Evolutionary conservation across 805 yeast species (phyloP).

Genomic region (Hanseniaspora valbyensis): DNA sequence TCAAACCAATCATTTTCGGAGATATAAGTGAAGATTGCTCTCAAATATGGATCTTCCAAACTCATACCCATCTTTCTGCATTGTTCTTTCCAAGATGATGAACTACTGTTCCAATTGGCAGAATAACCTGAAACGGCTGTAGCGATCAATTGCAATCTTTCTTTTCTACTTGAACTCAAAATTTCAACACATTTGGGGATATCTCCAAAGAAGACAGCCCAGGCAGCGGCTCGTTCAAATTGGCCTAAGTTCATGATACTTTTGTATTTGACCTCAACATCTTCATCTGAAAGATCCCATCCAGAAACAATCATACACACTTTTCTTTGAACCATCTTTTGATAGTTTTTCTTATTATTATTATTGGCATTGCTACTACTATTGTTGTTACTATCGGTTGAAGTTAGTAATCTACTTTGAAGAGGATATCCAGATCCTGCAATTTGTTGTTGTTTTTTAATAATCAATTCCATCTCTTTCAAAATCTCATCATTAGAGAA

Average conservation of each 20-base stretch:
- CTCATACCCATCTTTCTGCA: conserved; percentile 83
- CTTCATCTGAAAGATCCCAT: conserved; percentile 71
- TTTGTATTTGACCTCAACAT: conserved; percentile 57
- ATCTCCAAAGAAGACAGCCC: conserved; percentile 93
- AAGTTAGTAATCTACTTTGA: conserved; percentile 17
- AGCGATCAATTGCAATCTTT: conserved; percentile 65
- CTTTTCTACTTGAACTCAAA: conserved; percentile 62
- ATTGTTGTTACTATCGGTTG: too few relatives aligned
- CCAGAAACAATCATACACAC: conserved; percentile 78
- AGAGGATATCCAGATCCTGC: conserved; percentile 19
- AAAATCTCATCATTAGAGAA: conserved; percentile 22
- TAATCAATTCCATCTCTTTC: conserved; percentile 28
- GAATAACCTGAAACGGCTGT: conserved; percentile 89
- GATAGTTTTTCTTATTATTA: conserved; percentile 16
- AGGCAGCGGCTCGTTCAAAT: conserved; percentile 87
- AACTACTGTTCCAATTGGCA: conserved; percentile 37
- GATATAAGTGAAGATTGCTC: conserved; percentile 87
- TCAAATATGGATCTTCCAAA: conserved; percentile 72
- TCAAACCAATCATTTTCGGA: conserved; percentile 97
- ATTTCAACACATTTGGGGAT: conserved; percentile 69
- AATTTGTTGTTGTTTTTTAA: conserved; percentile 32
- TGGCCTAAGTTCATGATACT: conserved; percentile 47
- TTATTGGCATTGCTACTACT: too few relatives aligned
- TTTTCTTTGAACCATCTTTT: conserved; percentile 51
- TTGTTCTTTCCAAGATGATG: conserved; percentile 77